Evolutionary conservation across 805 yeast species (phyloP).

Genomic region (Kluyveromyces aestuarii): DNA sequence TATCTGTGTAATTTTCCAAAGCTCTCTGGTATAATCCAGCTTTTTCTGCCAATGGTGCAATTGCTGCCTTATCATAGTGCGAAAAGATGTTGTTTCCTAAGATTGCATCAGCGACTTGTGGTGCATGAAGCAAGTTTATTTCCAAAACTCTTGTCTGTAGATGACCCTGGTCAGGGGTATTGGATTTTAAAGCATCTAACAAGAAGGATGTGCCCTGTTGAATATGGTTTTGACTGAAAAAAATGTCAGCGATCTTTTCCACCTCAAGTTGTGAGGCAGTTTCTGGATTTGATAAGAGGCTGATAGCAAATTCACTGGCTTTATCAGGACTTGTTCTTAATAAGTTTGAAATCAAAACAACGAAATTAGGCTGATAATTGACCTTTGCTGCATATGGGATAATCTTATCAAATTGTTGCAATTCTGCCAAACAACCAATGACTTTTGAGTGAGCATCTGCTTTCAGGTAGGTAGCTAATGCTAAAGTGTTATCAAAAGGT

Average conservation of each 20-base stretch:
- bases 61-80: constrained; percentile 88
- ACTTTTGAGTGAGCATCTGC: constrained; percentile 81
- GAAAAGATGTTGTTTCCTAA: constrained; percentile 92
- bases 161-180: constrained; percentile 90
- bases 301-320: constrained; percentile 94
- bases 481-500: constrained; percentile 75
- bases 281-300: constrained; percentile 59
- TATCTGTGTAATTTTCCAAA: constrained; percentile 88
- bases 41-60: constrained; percentile 88
- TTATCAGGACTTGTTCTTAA: constrained; percentile 93
- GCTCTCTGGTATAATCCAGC: constrained; percentile 96
- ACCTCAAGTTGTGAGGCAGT: constrained; percentile 55
- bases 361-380: constrained; percentile 80
- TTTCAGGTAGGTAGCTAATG: constrained; percentile 83
- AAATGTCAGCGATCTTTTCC: constrained; percentile 85
- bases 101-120: constrained; percentile 99
- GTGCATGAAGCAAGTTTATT: constrained; percentile 89
- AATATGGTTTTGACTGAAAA: constrained; percentile 85
- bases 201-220: constrained; percentile 98
- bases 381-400: constrained; percentile 89
- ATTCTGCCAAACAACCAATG: constrained; percentile 83
- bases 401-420: constrained; percentile 94
- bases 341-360: constrained; percentile 81
- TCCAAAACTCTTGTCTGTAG: constrained; percentile 91
- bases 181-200: constrained; percentile 89